Evolutionary conservation across 805 yeast species (phyloP).

Genomic region (Ogataea wickerhamii): DNA sequence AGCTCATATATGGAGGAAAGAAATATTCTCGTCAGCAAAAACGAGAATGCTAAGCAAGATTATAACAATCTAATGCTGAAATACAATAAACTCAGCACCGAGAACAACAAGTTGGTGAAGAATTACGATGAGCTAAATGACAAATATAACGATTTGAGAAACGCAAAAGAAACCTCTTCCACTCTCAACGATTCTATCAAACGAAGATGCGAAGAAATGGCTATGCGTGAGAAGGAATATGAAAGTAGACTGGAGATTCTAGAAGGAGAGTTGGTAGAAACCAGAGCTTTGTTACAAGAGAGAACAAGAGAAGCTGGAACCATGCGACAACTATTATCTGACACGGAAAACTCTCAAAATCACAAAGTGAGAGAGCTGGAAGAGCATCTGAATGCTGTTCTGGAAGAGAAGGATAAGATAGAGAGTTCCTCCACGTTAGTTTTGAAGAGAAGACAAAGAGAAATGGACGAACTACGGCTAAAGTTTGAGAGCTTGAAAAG

Average conservation of each 20-base stretch:
- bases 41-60: slow-evolving; percentile 36
- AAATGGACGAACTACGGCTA: slow-evolving; percentile 57
- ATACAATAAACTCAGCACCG: slow-evolving; percentile 40
- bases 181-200: slow-evolving; percentile 48
- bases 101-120: slow-evolving; percentile 38
- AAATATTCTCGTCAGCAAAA: slow-evolving; percentile 38
- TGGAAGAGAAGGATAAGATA: slow-evolving; percentile 59
- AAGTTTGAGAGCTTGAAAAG: slow-evolving; percentile 37
- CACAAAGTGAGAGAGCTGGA: slow-evolving; percentile 52
- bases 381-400: slow-evolving; percentile 44
- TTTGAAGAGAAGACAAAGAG: slow-evolving; percentile 57
- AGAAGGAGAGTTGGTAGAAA: slow-evolving; percentile 80
- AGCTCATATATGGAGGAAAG: slow-evolving; percentile 37
- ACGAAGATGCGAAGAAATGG: slow-evolving; percentile 69
- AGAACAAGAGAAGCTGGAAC: slow-evolving; percentile 75
- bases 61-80: slow-evolving; percentile 34
- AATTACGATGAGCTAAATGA: slow-evolving; percentile 39
- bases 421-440: slow-evolving; percentile 50
- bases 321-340: slow-evolving; percentile 64
- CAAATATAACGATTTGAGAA: slow-evolving; percentile 36
- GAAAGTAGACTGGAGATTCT: slow-evolving; percentile 57
- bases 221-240: slow-evolving; percentile 64
- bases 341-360: slow-evolving; percentile 58
- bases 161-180: slow-evolving; percentile 22
- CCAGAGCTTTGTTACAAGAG: slow-evolving; percentile 70